These are phyloP conservation scores for Didymellaceae sp. DNA, from an alignment of 2,329 filamentous ascomycete genomes.

Conservation along the genomic window DNA sequence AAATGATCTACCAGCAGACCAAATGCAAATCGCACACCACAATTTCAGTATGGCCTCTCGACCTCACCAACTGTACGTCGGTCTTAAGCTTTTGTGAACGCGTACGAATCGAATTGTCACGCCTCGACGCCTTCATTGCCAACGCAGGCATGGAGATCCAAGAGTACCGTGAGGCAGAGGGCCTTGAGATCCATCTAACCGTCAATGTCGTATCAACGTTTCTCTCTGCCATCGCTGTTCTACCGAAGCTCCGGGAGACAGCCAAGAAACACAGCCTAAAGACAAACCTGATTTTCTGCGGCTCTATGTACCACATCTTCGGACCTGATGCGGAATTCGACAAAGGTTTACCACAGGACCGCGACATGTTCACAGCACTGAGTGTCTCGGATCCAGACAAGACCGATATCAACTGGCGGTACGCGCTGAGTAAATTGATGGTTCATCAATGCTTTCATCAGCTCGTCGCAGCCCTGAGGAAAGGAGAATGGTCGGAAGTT, in stretches of 20 bases:
- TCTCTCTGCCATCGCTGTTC: slow-evolving; percentile 26
- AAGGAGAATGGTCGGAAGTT: not conserved
- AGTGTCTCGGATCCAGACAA: slow-evolving; percentile 4
- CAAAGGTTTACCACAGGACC: not conserved
- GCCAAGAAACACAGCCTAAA: slow-evolving; percentile 4
- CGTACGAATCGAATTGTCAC: slow-evolving; percentile 4
- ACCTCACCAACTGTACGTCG: slow-evolving; percentile 5
- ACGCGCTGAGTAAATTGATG: slow-evolving; percentile 19
- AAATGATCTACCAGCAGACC: slow-evolving; percentile 1
- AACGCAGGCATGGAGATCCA: slow-evolving; percentile 20
- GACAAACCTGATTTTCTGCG: slow-evolving; percentile 13
- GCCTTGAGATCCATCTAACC: slow-evolving; percentile 32
- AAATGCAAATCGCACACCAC: slow-evolving; percentile 1
- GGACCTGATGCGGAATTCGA: slow-evolving; percentile 12
- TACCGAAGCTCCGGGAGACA: slow-evolving; percentile 22
- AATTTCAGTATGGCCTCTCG: slow-evolving; percentile 16
- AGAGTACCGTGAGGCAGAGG: slow-evolving; percentile 22
- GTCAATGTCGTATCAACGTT: slow-evolving; percentile 35
- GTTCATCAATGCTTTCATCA: slow-evolving; percentile 16
- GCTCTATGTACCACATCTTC: slow-evolving; percentile 19
- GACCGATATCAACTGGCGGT: slow-evolving; percentile 15
- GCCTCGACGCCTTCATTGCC: slow-evolving; percentile 22
- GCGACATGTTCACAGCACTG: slow-evolving; percentile 13
- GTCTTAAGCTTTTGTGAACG: slow-evolving; percentile 9
- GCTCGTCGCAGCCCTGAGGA: not conserved